Conservation (phyloP, 2,329 filamentous ascomycete genomes). For the Acarospora socialis region DNA sequence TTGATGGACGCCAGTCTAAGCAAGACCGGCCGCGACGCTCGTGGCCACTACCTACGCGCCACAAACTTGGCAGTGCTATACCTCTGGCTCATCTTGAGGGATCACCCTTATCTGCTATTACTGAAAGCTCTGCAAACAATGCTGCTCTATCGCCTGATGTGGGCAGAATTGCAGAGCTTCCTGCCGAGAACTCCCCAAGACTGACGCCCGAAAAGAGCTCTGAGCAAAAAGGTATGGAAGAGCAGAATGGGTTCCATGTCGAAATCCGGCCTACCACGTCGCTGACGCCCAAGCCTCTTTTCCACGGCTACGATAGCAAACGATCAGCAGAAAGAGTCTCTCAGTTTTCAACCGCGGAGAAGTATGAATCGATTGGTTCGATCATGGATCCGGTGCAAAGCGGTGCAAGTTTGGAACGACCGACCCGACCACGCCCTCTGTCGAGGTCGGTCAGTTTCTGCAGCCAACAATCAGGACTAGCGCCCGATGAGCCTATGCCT, state of each 20-base stretch:
- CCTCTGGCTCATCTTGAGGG: conserved; percentile 4
- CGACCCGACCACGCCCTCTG: conserved; percentile 16
- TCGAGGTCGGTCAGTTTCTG: conserved; percentile 22
- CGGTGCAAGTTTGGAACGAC: too few relatives aligned
- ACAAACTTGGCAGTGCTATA: conserved; percentile 7
- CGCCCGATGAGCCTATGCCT: conserved; percentile 28
- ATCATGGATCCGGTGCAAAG: too few relatives aligned
- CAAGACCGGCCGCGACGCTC: not conserved
- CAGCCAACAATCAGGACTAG: conserved; percentile 21
- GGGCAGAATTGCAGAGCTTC: too few relatives aligned
- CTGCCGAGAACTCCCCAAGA: too few relatives aligned
- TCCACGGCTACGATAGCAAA: conserved; percentile 9
- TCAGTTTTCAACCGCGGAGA: too few relatives aligned
- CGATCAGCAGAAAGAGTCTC: too few relatives aligned
- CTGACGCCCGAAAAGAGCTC: too few relatives aligned
- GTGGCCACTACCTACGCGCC: conserved; percentile 11
- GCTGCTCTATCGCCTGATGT: not conserved
- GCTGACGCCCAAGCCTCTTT: conserved; percentile 12
- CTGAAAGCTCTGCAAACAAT: conserved; percentile 1
- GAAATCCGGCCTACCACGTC: not conserved
- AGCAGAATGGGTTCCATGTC: too few relatives aligned
- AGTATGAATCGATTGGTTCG: too few relatives aligned
- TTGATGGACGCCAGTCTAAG: conserved; percentile 1
- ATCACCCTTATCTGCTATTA: conserved; percentile 4
- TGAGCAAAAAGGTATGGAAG: too few relatives aligned